Evolutionary conservation across 2,329 filamentous ascomycete genomes (phyloP), one percentile per base, ranked within the genome.

Genomic region (Alternaria novae-zelandiae): DNA sequence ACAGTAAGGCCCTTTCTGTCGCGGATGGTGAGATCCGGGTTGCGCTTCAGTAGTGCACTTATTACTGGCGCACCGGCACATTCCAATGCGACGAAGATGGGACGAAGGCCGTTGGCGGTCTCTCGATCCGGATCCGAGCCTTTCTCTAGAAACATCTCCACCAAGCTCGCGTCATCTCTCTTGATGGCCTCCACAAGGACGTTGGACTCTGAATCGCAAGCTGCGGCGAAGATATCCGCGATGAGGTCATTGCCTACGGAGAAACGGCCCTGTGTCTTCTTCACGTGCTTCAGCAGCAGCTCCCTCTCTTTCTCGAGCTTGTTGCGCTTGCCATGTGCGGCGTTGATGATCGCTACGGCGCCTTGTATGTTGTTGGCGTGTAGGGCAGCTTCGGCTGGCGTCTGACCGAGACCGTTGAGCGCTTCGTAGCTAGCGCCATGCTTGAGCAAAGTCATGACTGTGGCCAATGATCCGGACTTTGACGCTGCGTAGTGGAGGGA

Each of bases 101-200:
- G 77, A 6, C 58, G 58, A 5, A 73, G 21, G 3, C 74, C 75
- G 8, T 64, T 67, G 6, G 65, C 59, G 3, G 73, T 73, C 21
- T 64, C 45, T 11, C 72, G 67, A 49, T 77, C 74, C 13, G 75
- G 72, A 57, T 78, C 74, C 6, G 72, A 71, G 25, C 74, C 77
- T 53, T 72, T 74, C 15, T 70, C 68, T 6, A 79, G 50, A 54
- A 79, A 73, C 70, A 76, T 73, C 49, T 73, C 70, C 1, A 75
- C 76, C 17, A 79, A 50, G 13, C 60, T 56, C 2, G 59, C 50
- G 51, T 78, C 74, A 21, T 76, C 61, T 44, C 66, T 69, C 61
- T 77, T 77, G 62, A 79, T 75, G 1, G 75, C 73, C 44, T 77
- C 77, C 3, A 79, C 61, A 23, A 79, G 61, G 2, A 77, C 69